Evolutionary conservation across 2,329 filamentous ascomycete genomes (phyloP).

Genomic region (Emmonsia crescens): DNA sequence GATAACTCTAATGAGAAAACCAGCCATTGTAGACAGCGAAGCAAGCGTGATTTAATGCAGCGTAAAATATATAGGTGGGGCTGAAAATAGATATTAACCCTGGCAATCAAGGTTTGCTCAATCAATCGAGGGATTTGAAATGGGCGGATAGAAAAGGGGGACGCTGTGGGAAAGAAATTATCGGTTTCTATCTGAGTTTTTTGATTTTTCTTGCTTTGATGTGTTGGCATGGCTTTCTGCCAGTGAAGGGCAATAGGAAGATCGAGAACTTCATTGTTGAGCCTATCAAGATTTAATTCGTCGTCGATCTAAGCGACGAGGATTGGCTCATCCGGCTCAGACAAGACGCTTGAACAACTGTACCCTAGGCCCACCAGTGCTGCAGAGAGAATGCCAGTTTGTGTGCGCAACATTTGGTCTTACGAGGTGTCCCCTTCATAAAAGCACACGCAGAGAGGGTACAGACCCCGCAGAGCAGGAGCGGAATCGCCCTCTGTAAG

Average conservation of each 20-base stretch:
- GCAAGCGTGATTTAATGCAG: slow-evolving; percentile 20
- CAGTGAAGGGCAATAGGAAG: slow-evolving; percentile 57
- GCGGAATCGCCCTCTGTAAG: slow-evolving; percentile 10
- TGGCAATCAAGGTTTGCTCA: slow-evolving; percentile 6
- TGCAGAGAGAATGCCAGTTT: slow-evolving; percentile 16
- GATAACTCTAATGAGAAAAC: slow-evolving; percentile 5
- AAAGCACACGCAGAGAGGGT: slow-evolving; percentile 9
- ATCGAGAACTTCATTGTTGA: slow-evolving; percentile 43
- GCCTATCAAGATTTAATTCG: slow-evolving; percentile 31
- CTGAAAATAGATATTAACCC: slow-evolving; percentile 14
- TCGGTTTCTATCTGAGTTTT: slow-evolving; percentile 7
- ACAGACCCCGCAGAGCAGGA: slow-evolving; percentile 21
- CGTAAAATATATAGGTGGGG: slow-evolving; percentile 25
- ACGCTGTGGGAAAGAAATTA: slow-evolving; percentile 3
- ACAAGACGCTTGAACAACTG: slow-evolving; percentile 9
- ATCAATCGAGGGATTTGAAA: slow-evolving; percentile 7
- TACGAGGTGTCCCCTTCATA: slow-evolving; percentile 9
- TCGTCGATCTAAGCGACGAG: slow-evolving; percentile 26
- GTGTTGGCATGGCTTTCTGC: slow-evolving; percentile 79
- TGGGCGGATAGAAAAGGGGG: slow-evolving; percentile 4
- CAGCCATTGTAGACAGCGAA: slow-evolving; percentile 13
- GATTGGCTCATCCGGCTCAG: slow-evolving; percentile 18
- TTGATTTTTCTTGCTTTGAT: slow-evolving; percentile 41
- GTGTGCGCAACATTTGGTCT: slow-evolving; percentile 10
- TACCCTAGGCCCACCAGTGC: slow-evolving; percentile 12